These are phyloP conservation scores for Coemansia sp. DNA, from an alignment of 192 early-diverging fungal species.

Conservation along the genomic window DNA sequence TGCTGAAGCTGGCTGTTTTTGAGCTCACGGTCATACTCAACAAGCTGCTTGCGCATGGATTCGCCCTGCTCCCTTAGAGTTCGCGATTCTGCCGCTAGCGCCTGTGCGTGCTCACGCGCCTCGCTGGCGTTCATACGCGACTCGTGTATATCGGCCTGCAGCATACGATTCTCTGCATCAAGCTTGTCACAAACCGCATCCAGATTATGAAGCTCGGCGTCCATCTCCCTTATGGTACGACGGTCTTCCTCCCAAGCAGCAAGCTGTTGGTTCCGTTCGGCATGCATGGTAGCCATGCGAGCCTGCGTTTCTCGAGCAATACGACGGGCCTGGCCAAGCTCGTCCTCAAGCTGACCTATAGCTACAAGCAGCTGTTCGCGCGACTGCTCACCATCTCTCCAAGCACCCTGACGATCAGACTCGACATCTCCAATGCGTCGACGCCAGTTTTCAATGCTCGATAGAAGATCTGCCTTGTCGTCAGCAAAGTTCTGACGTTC, in stretches of 20 bases:
- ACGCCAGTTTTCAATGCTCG: conserved; percentile 35
- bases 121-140: neutral
- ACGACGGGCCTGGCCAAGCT: conserved; percentile 11
- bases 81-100: neutral
- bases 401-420: conserved; percentile 41
- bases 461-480: conserved; percentile 31
- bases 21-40: conserved; percentile 5
- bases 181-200: conserved; percentile 15
- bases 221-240: neutral
- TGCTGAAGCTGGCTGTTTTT: neutral
- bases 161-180: conserved; percentile 21
- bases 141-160: conserved; percentile 21
- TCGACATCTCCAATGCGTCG: conserved; percentile 44
- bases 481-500: conserved; percentile 42
- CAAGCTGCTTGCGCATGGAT: neutral
- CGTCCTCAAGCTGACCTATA: conserved; percentile 34
- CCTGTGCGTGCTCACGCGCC: conserved; percentile 2
- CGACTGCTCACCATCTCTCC: conserved; percentile 40
- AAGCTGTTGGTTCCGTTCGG: neutral
- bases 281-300: neutral
- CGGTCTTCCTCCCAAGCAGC: neutral
- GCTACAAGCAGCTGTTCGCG: conserved; percentile 35
- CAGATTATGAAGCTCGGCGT: conserved; percentile 14
- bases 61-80: neutral
- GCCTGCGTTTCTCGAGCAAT: conserved; percentile 8